phyloP scores from a whole-genome alignment of 306 rosid species.

The Acacia melanoxylon region DNA sequence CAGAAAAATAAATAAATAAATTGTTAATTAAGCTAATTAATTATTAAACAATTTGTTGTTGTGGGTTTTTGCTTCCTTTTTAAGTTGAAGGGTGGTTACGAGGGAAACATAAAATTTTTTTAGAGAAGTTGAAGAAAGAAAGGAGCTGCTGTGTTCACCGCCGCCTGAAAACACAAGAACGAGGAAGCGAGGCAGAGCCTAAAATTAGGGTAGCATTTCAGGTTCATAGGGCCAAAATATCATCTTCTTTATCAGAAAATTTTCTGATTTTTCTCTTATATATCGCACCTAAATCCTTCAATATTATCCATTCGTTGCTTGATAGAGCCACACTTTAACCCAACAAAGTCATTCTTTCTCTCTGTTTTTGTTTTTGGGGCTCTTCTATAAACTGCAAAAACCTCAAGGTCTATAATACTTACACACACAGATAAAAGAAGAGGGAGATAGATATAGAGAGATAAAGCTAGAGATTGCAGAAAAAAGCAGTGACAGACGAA shows the following conservation, averaged over 20 bases:
- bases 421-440: background rate
- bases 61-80: conserved; percentile 51
- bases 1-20: background rate
- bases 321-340: conserved; percentile 30
- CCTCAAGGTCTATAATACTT: background rate
- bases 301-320: conserved; percentile 30
- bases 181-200: background rate
- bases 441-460: background rate
- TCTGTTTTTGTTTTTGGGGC: conserved; percentile 21
- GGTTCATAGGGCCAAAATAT: conserved; percentile 30
- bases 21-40: background rate
- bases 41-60: background rate
- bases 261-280: conserved; percentile 9
- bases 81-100: conserved; percentile 32
- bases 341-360: conserved; percentile 16
- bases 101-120: no score
- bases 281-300: background rate
- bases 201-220: conserved; percentile 4
- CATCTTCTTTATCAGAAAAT: conserved; percentile 22
- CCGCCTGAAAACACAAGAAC: conserved; percentile 54
- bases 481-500: conserved; percentile 30
- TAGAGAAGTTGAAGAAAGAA: conserved; percentile 25
- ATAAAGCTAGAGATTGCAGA: conserved; percentile 25
- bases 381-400: conserved; percentile 18
- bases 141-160: conserved; percentile 40